A percentile compares a stretch with the other conserved stretches of the same genome.
Evolutionary conservation across 805 yeast species (phyloP).

Genomic region (Metschnikowia dekortorum): DNA sequence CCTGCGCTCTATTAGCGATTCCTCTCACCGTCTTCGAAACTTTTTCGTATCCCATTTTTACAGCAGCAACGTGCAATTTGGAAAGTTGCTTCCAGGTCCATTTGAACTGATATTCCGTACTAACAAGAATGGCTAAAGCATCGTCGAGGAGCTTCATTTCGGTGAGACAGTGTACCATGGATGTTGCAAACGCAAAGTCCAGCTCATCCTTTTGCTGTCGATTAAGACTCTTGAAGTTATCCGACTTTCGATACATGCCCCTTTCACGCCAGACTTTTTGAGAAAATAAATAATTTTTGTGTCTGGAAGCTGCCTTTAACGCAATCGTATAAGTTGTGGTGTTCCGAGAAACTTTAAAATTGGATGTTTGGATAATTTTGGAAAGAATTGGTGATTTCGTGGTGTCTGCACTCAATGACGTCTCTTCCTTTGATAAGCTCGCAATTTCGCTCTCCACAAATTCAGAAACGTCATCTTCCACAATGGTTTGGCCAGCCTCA

Average conservation of each 20-base stretch:
- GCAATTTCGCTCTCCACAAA: conserved; percentile 2
- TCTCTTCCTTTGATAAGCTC: background rate
- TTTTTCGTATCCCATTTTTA: conserved; percentile 28
- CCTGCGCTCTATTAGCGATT: conserved; percentile 33
- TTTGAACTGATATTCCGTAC: conserved; percentile 62
- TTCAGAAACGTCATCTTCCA: background rate
- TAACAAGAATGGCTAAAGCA: conserved; percentile 62
- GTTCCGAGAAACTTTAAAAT: conserved; percentile 18
- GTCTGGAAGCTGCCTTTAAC: conserved; percentile 59
- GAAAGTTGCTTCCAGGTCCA: conserved; percentile 54
- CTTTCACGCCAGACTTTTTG: conserved; percentile 72
- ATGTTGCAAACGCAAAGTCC: conserved; percentile 68
- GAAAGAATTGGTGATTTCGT: conserved; percentile 22
- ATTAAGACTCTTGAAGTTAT: conserved; percentile 40
- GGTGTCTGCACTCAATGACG: background rate
- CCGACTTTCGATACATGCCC: conserved; percentile 62
- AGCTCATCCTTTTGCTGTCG: conserved; percentile 35
- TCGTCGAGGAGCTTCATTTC: conserved; percentile 56
- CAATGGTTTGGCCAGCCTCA: conserved; percentile 2
- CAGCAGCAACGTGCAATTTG: conserved; percentile 27
- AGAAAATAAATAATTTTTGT: conserved; percentile 54
- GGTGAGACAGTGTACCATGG: conserved; percentile 60
- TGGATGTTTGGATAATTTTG: conserved; percentile 1
- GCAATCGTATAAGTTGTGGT: conserved; percentile 56
- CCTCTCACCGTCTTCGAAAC: conserved; percentile 29